These are phyloP conservation scores for Capsicum chinense DNA, from an alignment of 257 asterid species.

Conservation along the genomic window DNA sequence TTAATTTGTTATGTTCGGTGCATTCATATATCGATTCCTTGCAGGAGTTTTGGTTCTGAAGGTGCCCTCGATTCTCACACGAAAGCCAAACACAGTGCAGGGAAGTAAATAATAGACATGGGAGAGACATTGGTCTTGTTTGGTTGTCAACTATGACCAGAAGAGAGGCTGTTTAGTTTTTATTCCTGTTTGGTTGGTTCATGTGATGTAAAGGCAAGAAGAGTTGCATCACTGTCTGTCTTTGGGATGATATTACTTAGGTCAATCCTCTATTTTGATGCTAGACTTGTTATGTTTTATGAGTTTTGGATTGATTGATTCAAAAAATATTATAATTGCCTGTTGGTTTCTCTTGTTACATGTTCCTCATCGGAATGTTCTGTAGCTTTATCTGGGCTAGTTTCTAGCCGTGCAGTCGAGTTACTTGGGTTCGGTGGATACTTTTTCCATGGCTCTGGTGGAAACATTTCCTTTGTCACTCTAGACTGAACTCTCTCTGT, in stretches of 20 bases:
- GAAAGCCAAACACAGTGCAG: conserved; percentile 73
- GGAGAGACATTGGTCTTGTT: not conserved
- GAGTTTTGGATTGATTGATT: not conserved
- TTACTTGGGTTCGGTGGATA: no score
- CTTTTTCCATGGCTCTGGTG: no score
- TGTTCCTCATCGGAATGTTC: not conserved
- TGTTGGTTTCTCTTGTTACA: not conserved
- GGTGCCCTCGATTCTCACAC: conserved; percentile 62
- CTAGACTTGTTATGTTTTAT: not conserved
- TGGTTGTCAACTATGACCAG: not conserved
- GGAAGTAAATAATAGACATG: conserved; percentile 36
- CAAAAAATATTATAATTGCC: not conserved
- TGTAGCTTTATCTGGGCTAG: no score
- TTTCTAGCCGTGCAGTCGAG: no score
- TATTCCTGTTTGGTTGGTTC: not conserved
- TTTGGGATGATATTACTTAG: not conserved
- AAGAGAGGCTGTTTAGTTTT: not conserved
- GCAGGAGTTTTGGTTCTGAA: conserved; percentile 63
- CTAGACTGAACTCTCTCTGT: no score
- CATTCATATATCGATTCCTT: not conserved
- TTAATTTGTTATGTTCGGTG: not conserved
- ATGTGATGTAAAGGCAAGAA: not conserved
- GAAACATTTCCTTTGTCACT: no score
- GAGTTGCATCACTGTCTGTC: not conserved
- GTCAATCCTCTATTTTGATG: not conserved